Conservation (phyloP, 1,284 basidiomycete genomes). For the Trichosporon ovoides region DNA sequence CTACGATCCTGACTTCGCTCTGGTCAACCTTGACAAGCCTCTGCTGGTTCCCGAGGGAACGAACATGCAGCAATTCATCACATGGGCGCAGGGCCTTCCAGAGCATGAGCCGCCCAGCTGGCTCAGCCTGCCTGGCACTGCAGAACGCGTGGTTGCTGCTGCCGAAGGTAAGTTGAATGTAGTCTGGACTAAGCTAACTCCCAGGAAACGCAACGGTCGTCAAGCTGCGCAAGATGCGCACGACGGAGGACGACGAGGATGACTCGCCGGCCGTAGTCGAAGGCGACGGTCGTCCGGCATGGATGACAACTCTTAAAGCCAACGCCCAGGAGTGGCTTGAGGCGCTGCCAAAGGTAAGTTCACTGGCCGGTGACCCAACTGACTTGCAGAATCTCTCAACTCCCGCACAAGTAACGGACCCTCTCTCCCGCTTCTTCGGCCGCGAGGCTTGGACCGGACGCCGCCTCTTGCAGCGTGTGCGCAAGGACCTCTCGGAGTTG, state of each 20-base stretch:
- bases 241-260: conserved; percentile 77
- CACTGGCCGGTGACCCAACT: neutral
- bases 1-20: conserved; percentile 85
- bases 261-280: conserved; percentile 58
- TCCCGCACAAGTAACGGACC: conserved; percentile 53
- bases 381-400: conserved; percentile 20
- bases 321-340: conserved; percentile 77
- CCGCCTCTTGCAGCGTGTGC: conserved; percentile 68
- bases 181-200: neutral
- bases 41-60: conserved; percentile 81
- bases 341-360: conserved; percentile 66
- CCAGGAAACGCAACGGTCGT: conserved; percentile 73
- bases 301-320: conserved; percentile 79
- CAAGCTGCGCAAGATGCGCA: conserved; percentile 87
- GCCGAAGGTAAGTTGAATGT: conserved; percentile 64
- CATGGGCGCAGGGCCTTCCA: conserved; percentile 79
- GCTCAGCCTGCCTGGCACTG: conserved; percentile 82
- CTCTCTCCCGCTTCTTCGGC: conserved; percentile 77
- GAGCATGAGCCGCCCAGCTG: conserved; percentile 88
- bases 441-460: conserved; percentile 75
- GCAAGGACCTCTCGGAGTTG: conserved; percentile 72
- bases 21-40: conserved; percentile 60
- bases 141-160: conserved; percentile 82
- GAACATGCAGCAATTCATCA: conserved; percentile 78
- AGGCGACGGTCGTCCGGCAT: conserved; percentile 71